Conservation (phyloP, 371 early-diverging fungal genomes). For the Mortierella sp. region DNA sequence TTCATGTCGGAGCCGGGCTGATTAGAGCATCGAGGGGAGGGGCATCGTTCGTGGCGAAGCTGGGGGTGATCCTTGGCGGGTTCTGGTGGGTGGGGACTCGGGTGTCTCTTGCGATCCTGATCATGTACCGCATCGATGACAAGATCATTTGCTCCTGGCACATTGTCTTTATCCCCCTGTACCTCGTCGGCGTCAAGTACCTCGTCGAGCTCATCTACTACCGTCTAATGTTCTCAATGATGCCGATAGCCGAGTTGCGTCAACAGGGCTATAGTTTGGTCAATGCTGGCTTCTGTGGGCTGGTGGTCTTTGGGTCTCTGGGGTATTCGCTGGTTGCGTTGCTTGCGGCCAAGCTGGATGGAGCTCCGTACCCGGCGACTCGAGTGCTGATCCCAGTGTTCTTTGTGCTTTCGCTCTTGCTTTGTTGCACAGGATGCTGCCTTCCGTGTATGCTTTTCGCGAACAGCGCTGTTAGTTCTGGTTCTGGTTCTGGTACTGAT, state of each 20-base stretch:
- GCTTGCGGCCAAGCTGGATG: constrained; percentile 75
- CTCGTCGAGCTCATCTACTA: constrained; percentile 64
- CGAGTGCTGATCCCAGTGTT: constrained; percentile 87
- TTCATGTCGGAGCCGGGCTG: constrained; percentile 9
- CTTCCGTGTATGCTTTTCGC: constrained; percentile 69
- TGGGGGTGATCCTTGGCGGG: constrained; percentile 59
- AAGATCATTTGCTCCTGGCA: constrained; percentile 75
- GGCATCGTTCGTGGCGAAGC: constrained; percentile 15
- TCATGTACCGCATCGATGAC: constrained; percentile 73
- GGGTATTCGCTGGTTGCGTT: constrained; percentile 82
- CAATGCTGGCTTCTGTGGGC: constrained; percentile 60
- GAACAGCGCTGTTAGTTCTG: constrained; percentile 14
- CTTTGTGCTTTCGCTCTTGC: constrained; percentile 71
- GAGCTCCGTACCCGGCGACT: constrained; percentile 64
- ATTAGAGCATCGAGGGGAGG: constrained; percentile 7
- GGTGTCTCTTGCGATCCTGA: constrained; percentile 67
- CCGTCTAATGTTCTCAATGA: constrained; percentile 57
- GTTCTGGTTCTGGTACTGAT: constrained; percentile 5
- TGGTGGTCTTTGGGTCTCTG: constrained; percentile 67
- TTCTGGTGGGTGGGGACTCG: constrained; percentile 74
- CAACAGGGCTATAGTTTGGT: constrained; percentile 67
- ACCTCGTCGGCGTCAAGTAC: constrained; percentile 75
- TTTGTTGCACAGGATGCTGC: constrained; percentile 84
- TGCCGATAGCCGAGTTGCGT: constrained; percentile 62
- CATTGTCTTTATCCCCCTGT: constrained; percentile 85